Evolutionary conservation across 208 protist genomes (phyloP).

Genomic region (Hexamita inflata): DNA sequence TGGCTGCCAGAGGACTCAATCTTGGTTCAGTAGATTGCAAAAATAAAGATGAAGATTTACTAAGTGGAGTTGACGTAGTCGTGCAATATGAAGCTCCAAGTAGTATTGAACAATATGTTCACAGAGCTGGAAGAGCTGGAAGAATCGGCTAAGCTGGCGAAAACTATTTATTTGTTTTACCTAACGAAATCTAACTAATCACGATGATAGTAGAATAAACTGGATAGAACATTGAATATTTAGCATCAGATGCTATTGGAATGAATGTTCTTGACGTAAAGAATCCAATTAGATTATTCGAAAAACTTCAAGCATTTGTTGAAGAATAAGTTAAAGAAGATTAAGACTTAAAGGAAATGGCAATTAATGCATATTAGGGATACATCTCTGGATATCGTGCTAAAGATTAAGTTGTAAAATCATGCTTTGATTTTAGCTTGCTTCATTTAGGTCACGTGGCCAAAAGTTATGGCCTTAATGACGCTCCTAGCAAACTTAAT

Average conservation of each 20-base stretch:
- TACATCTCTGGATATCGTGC: slow-evolving; percentile 10
- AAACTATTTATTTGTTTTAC: neutral
- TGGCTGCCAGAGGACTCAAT: slow-evolving; percentile 17
- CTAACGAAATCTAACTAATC: neutral
- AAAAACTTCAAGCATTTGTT: neutral
- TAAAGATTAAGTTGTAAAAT: neutral
- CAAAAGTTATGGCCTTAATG: slow-evolving; percentile 10
- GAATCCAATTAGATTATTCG: neutral
- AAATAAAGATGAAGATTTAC: neutral
- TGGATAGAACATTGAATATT: neutral
- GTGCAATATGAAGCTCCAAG: slow-evolving; percentile 20
- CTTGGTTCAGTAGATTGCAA: neutral
- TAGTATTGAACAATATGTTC: slow-evolving; percentile 5
- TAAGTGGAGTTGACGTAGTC: slow-evolving; percentile 20
- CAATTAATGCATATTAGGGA: neutral
- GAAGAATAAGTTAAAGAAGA: slow-evolving; percentile 11
- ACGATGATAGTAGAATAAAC: neutral
- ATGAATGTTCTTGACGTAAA: neutral
- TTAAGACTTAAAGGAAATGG: neutral
- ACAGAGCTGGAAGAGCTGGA: slow-evolving; percentile 7
- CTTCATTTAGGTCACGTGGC: slow-evolving; percentile 17
- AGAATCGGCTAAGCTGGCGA: neutral
- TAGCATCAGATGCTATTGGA: neutral
- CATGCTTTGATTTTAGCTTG: neutral
- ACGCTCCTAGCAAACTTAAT: slow-evolving; percentile 12